phyloP scores from a whole-genome alignment of 2,329 filamentous ascomycete genomes.

The Penicillium sp. region DNA sequence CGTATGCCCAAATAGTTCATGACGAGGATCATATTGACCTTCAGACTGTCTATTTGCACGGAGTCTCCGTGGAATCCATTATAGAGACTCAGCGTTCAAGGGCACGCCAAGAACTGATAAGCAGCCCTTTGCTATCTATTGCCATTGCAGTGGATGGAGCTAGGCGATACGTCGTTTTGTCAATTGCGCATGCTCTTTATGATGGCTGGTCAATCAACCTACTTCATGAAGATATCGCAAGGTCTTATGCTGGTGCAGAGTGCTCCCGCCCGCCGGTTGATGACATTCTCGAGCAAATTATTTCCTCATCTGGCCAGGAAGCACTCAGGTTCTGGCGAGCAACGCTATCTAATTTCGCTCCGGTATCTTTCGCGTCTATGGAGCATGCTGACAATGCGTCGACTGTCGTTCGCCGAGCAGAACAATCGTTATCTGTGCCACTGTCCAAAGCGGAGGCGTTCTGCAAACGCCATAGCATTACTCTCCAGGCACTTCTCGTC shows the following conservation, averaged over 20 bases:
- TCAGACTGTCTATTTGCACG: conserved; percentile 19
- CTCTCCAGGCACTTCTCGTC: conserved; percentile 66
- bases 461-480: conserved; percentile 60
- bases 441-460: conserved; percentile 45
- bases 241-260: conserved; percentile 50
- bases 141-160: conserved; percentile 29
- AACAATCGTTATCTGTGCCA: conserved; percentile 25
- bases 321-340: conserved; percentile 62
- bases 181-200: conserved; percentile 77
- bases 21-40: conserved; percentile 27
- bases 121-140: conserved; percentile 30
- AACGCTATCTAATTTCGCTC: conserved; percentile 49
- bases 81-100: conserved; percentile 15
- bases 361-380: conserved; percentile 34
- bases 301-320: conserved; percentile 41
- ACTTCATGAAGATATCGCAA: conserved; percentile 60
- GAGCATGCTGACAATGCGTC: conserved; percentile 10
- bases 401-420: conserved; percentile 22
- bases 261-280: conserved; percentile 43
- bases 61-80: conserved; percentile 17
- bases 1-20: conserved; percentile 51
- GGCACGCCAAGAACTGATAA: conserved; percentile 2
- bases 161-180: conserved; percentile 49
- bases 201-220: conserved; percentile 76
- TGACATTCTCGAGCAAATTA: conserved; percentile 48